A percentile compares a stretch with the other conserved stretches of the same genome.
These are phyloP conservation scores for Skeletonema tropicum DNA, from an alignment of 108 stramenopile species.

Conservation along the genomic window DNA sequence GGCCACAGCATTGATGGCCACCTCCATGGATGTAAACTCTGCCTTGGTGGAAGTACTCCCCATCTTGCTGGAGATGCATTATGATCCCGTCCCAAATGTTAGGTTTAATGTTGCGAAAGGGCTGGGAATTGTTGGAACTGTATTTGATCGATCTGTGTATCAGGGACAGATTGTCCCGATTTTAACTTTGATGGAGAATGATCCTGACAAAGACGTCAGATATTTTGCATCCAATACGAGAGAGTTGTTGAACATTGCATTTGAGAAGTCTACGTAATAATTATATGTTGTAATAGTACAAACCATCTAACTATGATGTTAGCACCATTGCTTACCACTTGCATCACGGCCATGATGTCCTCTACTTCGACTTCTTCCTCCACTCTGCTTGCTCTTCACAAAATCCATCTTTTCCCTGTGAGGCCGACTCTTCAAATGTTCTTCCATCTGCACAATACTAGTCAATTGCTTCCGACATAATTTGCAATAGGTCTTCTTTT, in stretches of 20 bases:
- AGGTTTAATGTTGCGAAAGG: constrained; percentile 96
- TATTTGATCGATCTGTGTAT: constrained; percentile 62
- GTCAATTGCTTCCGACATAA: constrained; percentile 90
- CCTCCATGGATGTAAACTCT: constrained; percentile 68
- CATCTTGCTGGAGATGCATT: constrained; percentile 89
- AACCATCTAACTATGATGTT: background rate
- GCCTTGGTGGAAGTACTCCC: constrained; percentile 81
- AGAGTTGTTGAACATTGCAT: constrained; percentile 24
- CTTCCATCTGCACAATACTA: constrained; percentile 85
- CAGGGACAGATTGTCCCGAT: constrained; percentile 79
- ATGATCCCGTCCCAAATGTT: constrained; percentile 96
- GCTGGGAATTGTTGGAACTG: constrained; percentile 73
- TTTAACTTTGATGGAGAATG: constrained; percentile 76
- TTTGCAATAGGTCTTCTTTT: constrained; percentile 81
- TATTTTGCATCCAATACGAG: constrained; percentile 80
- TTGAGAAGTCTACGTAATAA: constrained; percentile 14
- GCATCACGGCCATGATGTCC: constrained; percentile 10
- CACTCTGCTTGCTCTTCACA: constrained; percentile 46
- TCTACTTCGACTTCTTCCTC: constrained; percentile 7
- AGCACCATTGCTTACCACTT: constrained; percentile 41
- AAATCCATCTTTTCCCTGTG: constrained; percentile 70
- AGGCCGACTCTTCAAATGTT: constrained; percentile 80
- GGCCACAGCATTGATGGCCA: constrained; percentile 79
- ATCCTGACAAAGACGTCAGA: constrained; percentile 92
- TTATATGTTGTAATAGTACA: background rate